These are phyloP conservation scores for Cicer chorassanicum DNA, from an alignment of 306 rosid genomes.

Conservation along the genomic window DNA sequence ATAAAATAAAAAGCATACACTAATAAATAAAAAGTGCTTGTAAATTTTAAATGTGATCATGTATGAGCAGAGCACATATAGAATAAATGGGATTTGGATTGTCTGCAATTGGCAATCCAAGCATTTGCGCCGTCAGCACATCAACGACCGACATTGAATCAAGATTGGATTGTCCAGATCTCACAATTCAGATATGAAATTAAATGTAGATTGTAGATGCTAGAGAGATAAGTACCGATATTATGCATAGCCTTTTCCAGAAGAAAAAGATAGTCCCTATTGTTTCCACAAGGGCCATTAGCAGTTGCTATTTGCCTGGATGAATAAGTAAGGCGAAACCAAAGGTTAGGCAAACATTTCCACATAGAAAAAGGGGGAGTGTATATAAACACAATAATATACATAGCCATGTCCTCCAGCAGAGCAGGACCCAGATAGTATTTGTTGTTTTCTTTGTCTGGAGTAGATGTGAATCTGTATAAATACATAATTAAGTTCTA, in stretches of 20 bases:
- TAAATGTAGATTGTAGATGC: background rate
- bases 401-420: conserved; percentile 91
- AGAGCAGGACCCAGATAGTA: conserved; percentile 97
- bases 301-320: conserved; percentile 97
- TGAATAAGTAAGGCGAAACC: conserved; percentile 11
- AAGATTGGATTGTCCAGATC: too few relatives aligned
- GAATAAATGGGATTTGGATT: background rate
- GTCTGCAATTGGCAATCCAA: too few relatives aligned
- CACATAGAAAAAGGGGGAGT: background rate
- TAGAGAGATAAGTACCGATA: conserved; percentile 63
- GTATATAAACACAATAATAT: background rate
- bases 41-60: background rate
- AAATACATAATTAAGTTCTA: background rate
- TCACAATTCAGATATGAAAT: background rate
- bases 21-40: background rate
- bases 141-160: too few relatives aligned
- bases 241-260: conserved; percentile 85
- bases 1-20: background rate
- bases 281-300: conserved; percentile 94
- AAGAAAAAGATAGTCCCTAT: conserved; percentile 78
- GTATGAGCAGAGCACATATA: background rate
- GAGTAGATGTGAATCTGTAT: conserved; percentile 89
- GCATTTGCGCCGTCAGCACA: too few relatives aligned
- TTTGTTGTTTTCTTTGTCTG: conserved; percentile 87
- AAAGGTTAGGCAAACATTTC: background rate